Conservation (phyloP, 2,329 filamentous ascomycete genomes). For the Ceratocystis variospora region DNA sequence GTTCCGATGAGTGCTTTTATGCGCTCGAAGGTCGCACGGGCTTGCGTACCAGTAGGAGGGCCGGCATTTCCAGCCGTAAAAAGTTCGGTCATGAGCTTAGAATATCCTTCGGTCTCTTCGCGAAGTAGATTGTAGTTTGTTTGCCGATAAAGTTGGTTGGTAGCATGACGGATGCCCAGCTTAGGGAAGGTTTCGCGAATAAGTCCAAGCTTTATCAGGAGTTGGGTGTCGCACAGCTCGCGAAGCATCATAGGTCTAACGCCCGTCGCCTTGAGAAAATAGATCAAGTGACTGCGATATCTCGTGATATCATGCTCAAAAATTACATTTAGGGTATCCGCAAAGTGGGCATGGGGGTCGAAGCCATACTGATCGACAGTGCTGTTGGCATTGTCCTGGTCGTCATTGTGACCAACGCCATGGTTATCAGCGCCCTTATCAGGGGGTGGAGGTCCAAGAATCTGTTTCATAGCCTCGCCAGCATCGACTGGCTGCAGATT, state of each 20-base stretch:
- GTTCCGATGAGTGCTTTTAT: slow-evolving; percentile 92
- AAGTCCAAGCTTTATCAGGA: slow-evolving; percentile 63
- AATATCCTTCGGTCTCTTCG: slow-evolving; percentile 93
- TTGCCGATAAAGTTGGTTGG: slow-evolving; percentile 85
- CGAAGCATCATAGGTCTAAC: slow-evolving; percentile 63
- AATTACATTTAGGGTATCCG: slow-evolving; percentile 70
- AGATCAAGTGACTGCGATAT: slow-evolving; percentile 40
- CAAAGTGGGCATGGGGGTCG: slow-evolving; percentile 56
- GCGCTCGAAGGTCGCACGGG: slow-evolving; percentile 75
- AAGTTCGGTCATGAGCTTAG: slow-evolving; percentile 88
- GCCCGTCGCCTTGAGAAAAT: slow-evolving; percentile 57
- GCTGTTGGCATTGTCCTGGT: slow-evolving; percentile 19
- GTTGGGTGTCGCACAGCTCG: slow-evolving; percentile 62
- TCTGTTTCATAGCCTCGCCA: slow-evolving; percentile 58
- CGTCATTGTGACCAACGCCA: no score
- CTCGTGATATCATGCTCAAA: slow-evolving; percentile 52
- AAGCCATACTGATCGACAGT: slow-evolving; percentile 37
- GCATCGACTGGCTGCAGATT: slow-evolving; percentile 54
- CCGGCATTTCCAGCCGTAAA: slow-evolving; percentile 74
- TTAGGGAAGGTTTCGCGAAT: slow-evolving; percentile 74
- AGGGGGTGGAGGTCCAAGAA: slow-evolving; percentile 46
- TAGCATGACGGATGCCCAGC: slow-evolving; percentile 76
- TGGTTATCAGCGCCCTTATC: no score
- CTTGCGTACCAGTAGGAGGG: slow-evolving; percentile 58
- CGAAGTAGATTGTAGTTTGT: slow-evolving; percentile 92